Evolutionary conservation across 1,284 basidiomycete species (phyloP).

Genomic region (Takashimella koratensis): DNA sequence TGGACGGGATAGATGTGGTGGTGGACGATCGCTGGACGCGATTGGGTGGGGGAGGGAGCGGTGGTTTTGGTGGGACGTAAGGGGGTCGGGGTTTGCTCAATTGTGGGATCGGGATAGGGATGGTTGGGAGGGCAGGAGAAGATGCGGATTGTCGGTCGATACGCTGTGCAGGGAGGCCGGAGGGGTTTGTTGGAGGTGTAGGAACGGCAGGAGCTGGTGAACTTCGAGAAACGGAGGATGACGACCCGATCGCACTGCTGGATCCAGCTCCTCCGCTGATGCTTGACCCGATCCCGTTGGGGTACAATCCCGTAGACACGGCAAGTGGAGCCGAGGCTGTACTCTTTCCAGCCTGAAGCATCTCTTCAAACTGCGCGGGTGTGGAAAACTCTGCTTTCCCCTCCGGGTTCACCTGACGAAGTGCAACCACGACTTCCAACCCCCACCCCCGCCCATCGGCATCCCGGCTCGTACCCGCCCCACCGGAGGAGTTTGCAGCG

Average conservation of each 20-base stretch:
- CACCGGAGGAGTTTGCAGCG: slow-evolving; percentile 22
- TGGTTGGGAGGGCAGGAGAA: neutral
- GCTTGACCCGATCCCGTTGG: too few species aligned
- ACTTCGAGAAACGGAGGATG: slow-evolving; percentile 3
- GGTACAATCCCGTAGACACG: slow-evolving; percentile 3
- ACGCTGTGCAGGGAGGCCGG: slow-evolving; percentile 1
- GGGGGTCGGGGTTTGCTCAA: slow-evolving; percentile 20
- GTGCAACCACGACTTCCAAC: slow-evolving; percentile 37
- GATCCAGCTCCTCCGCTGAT: neutral
- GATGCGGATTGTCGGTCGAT: neutral
- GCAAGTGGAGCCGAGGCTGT: slow-evolving; percentile 9
- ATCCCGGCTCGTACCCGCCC: neutral
- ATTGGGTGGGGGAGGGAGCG: neutral
- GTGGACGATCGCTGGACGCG: neutral
- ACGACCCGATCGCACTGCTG: neutral
- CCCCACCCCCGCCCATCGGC: slow-evolving; percentile 43
- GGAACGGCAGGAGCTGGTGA: slow-evolving; percentile 3
- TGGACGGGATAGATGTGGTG: neutral
- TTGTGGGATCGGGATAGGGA: slow-evolving; percentile 3
- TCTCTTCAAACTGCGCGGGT: slow-evolving; percentile 35
- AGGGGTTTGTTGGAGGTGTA: neutral
- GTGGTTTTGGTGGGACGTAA: slow-evolving; percentile 19
- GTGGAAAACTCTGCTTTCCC: slow-evolving; percentile 35
- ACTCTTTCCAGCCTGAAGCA: slow-evolving; percentile 24
- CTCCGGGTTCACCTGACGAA: slow-evolving; percentile 39